Base-by-base conservation (phyloP, 129 eudicot genomes). In the Scalesia atractyloides region DNA sequence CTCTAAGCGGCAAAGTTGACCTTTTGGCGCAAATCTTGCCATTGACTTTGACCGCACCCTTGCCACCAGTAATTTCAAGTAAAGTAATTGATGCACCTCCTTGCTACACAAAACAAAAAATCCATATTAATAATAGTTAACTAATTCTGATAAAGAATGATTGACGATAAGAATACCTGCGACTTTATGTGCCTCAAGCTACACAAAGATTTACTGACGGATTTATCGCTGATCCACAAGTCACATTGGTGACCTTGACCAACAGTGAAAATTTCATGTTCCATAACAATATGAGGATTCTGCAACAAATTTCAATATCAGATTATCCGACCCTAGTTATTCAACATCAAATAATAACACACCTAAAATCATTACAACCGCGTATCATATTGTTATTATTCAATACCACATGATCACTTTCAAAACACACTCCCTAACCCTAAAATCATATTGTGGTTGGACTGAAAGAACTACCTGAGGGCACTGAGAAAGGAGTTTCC, bases 161-260 rank as follows among this genome's bases (percentile, higher is more conserved):
- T 43, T 4, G 49, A 12, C 17, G 44, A 64, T 44, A 24, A 43
- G n/a, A 66, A 56, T 67, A 86, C 85, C 97, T 89, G 86, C 14
- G 82, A 70, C 72, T 84, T 95, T 18, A 76, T 79, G 84, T 75
- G 96, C 76, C 86, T 87, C 69, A 93, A 79, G 68, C 58, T 87
- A 78, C 98, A 93, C 80, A 93, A 77, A 0, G 83, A 78, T 73
- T 87, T 87, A 75, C 96, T 84, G 72, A 87, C 73, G 26, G 83
- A 76, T 9, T 84, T 76, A 74, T 93, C 96, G 16, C 82, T 81
- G 52, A 93, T 58, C 51, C 73, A 84, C 84, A 93, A 82, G 82
- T 93, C 91, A 69, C 91, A 93, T 17, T 87, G 88, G 71, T 81
- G 89, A 68, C 92, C 96, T 72, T 87, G 90, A 69, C 98, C 96